These are phyloP conservation scores for Alternaria solani DNA, from an alignment of 2,329 filamentous ascomycete genomes.

Conservation along the genomic window DNA sequence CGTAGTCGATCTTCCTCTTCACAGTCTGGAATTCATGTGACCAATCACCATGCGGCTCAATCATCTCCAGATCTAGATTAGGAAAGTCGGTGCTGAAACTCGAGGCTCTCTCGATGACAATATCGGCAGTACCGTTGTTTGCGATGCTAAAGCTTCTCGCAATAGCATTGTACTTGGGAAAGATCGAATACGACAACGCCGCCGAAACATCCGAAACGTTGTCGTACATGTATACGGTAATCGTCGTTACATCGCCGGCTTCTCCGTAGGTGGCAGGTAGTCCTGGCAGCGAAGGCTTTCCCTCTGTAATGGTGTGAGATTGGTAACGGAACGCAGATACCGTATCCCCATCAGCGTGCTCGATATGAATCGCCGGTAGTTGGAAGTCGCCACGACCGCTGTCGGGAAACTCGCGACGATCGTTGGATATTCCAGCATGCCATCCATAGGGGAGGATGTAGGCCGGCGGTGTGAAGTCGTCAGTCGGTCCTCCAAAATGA, in stretches of 20 bases:
- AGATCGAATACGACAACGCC: conserved; percentile 69
- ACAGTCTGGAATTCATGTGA: conserved; percentile 65
- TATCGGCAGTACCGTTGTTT: conserved; percentile 63
- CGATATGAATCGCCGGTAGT: conserved; percentile 67
- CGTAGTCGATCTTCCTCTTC: conserved; percentile 64
- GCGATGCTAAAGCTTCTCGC: conserved; percentile 68
- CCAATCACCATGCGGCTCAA: conserved; percentile 71
- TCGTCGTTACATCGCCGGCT: conserved; percentile 65
- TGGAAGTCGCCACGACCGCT: conserved; percentile 70
- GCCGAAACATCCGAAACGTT: conserved; percentile 66
- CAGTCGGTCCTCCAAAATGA: conserved; percentile 67
- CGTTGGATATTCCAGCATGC: conserved; percentile 60
- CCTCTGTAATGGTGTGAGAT: conserved; percentile 63
- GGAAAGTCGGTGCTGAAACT: conserved; percentile 70
- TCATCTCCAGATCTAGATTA: conserved; percentile 67
- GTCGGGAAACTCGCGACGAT: conserved; percentile 70
- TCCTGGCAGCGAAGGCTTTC: conserved; percentile 65
- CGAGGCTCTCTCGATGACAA: conserved; percentile 65
- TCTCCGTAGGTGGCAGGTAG: conserved; percentile 68
- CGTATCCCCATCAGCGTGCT: conserved; percentile 66
- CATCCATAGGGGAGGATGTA: conserved; percentile 59
- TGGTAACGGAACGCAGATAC: conserved; percentile 67
- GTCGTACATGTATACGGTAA: conserved; percentile 67
- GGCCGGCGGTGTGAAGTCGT: conserved; percentile 60
- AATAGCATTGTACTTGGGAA: conserved; percentile 68